Evolutionary conservation across 1,284 basidiomycete species (phyloP).

Genomic region (Ustilago nuda): DNA sequence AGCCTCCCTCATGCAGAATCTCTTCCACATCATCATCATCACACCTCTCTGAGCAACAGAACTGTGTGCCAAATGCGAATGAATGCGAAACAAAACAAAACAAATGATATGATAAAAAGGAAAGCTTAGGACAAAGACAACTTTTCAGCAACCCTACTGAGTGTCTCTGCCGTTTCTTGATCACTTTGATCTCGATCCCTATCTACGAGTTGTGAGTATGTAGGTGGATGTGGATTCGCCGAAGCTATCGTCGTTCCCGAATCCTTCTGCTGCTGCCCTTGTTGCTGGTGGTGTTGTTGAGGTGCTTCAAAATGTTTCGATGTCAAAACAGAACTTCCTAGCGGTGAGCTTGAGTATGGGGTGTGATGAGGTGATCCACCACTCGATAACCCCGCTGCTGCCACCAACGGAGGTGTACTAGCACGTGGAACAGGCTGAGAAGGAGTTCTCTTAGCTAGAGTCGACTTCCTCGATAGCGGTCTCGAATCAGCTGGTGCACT

Average conservation of each 20-base stretch:
- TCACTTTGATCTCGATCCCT: conserved; percentile 26
- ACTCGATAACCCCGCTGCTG: background rate
- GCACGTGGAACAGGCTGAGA: conserved; percentile 23
- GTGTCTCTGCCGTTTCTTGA: conserved; percentile 42
- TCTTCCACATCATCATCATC: background rate
- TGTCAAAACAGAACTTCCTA: conserved; percentile 38
- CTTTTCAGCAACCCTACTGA: conserved; percentile 40
- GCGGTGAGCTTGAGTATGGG: conserved; percentile 44
- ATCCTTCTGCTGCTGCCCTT: background rate
- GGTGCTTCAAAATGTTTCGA: conserved; percentile 36
- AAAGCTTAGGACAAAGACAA: conserved; percentile 30
- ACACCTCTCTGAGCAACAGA: background rate
- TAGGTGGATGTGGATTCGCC: conserved; percentile 16
- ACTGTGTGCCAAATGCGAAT: background rate
- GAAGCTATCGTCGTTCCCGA: conserved; percentile 6
- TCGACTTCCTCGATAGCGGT: conserved; percentile 45
- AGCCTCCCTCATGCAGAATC: background rate
- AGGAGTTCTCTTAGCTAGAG: conserved; percentile 31
- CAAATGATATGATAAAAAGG: background rate
- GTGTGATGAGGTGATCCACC: conserved; percentile 37
- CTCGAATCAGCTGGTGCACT: conserved; percentile 36
- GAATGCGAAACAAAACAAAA: conserved; percentile 11
- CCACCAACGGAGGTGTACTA: conserved; percentile 25
- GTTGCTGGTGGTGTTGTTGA: conserved; percentile 12
- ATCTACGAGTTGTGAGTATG: conserved; percentile 19